Evolutionary conservation across 2,329 filamentous ascomycete species (phyloP).

Genomic region (Neonectria punicea): DNA sequence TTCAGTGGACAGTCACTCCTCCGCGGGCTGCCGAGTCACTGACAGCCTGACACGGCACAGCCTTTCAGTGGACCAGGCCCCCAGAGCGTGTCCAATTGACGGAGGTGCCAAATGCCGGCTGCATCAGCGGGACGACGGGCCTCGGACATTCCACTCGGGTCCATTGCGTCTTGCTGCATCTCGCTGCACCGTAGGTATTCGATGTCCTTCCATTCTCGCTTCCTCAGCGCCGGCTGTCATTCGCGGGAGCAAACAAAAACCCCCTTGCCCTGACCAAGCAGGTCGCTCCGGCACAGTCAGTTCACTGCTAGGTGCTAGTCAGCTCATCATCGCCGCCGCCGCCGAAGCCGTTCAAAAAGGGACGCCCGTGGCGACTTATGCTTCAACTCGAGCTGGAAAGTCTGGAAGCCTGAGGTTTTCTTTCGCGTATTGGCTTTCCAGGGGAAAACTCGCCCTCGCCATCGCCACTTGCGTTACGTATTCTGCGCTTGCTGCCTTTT

Average conservation of each 20-base stretch:
- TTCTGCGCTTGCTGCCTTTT: constrained; percentile 5
- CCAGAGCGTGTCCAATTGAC: constrained; percentile 19
- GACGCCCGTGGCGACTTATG: constrained; percentile 33
- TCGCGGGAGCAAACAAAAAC: constrained; percentile 25
- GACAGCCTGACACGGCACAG: constrained; percentile 27
- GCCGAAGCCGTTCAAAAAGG: constrained; percentile 35
- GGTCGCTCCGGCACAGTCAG: constrained; percentile 30
- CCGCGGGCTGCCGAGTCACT: constrained; percentile 16
- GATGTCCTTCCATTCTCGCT: constrained; percentile 41
- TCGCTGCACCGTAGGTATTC: constrained; percentile 30
- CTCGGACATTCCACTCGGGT: constrained; percentile 25
- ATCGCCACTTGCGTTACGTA: constrained; percentile 19
- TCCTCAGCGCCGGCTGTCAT: constrained; percentile 30
- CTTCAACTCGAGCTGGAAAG: constrained; percentile 10
- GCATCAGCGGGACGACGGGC: constrained; percentile 28
- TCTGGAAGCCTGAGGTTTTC: constrained; percentile 15
- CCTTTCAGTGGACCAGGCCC: constrained; percentile 34
- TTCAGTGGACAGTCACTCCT: constrained; percentile 20
- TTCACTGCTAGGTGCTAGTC: constrained; percentile 36
- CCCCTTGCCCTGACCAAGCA: constrained; percentile 40
- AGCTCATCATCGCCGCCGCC: constrained; percentile 42
- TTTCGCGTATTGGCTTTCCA: constrained; percentile 4
- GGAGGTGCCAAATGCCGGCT: constrained; percentile 11
- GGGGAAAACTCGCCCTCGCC: constrained; percentile 6
- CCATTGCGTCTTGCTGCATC: background rate